Evolutionary conservation across 805 yeast species (phyloP).

Genomic region (Debaryomyces castellii): DNA sequence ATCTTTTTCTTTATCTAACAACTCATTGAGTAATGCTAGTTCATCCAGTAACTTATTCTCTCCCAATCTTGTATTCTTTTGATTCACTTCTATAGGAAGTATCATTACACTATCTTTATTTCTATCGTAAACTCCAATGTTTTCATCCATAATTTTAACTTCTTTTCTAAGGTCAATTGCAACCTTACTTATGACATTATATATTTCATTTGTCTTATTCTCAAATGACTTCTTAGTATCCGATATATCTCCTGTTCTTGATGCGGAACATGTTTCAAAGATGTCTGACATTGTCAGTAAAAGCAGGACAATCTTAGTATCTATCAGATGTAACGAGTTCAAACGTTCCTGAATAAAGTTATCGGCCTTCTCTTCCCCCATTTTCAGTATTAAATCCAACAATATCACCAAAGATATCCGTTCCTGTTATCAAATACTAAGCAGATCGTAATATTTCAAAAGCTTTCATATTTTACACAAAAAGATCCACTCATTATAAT

Average conservation of each 20-base stretch:
- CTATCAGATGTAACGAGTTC: conserved; percentile 52
- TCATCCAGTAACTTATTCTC: conserved; percentile 39
- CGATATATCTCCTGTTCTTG: conserved; percentile 18
- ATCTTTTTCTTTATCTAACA: conserved; percentile 3
- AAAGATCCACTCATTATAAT: neutral
- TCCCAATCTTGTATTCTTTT: conserved; percentile 70
- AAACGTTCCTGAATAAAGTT: conserved; percentile 50
- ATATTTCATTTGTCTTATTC: conserved; percentile 46
- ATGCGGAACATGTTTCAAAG: conserved; percentile 39
- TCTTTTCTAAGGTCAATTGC: conserved; percentile 65
- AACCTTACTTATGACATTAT: conserved; percentile 53
- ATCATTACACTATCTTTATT: conserved; percentile 50
- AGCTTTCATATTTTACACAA: neutral
- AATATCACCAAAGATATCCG: neutral
- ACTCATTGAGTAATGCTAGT: conserved; percentile 9
- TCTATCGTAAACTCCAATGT: conserved; percentile 47
- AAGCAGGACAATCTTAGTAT: conserved; percentile 50
- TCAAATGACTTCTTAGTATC: conserved; percentile 40
- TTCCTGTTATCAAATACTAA: neutral
- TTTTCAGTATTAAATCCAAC: neutral
- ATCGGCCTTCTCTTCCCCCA: conserved; percentile 13
- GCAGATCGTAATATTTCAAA: neutral
- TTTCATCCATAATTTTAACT: conserved; percentile 61
- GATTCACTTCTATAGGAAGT: conserved; percentile 66
- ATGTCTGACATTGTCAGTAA: conserved; percentile 50